These are phyloP conservation scores for Galerina sulciceps DNA, from an alignment of 768 basidiomycete genomes.

Conservation along the genomic window DNA sequence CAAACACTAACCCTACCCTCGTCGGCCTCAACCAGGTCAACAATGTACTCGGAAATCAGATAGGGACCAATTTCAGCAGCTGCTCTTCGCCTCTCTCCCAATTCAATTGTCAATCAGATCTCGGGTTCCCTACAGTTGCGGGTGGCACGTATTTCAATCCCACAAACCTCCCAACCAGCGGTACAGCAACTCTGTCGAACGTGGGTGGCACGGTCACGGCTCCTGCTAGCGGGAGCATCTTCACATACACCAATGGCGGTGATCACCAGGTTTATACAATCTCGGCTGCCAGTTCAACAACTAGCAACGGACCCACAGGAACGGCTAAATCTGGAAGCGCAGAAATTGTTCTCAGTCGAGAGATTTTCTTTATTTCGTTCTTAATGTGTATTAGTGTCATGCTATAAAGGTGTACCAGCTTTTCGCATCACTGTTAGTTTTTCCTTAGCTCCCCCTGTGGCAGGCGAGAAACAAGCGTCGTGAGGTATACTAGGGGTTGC, in stretches of 20 bases:
- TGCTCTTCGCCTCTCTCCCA: background rate
- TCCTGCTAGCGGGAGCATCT: background rate
- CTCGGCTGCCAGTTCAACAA: too few species aligned
- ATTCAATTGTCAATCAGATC: background rate
- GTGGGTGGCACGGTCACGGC: background rate
- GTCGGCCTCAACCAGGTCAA: background rate
- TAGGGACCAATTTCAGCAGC: background rate
- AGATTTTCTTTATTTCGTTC: too few species aligned
- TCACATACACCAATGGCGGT: background rate
- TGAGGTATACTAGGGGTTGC: too few species aligned
- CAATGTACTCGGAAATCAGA: background rate
- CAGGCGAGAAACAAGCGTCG: too few species aligned
- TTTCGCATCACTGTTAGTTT: too few species aligned
- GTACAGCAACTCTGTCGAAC: slow-evolving; percentile 3
- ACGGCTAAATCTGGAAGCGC: too few species aligned
- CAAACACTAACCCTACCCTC: background rate
- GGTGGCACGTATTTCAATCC: background rate
- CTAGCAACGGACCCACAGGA: too few species aligned
- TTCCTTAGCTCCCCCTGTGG: too few species aligned
- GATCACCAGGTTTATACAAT: background rate
- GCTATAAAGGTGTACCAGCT: too few species aligned
- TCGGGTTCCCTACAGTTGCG: background rate
- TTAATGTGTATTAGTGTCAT: too few species aligned
- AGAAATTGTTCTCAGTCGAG: too few species aligned
- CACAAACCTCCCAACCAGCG: background rate